A percentile compares a stretch with the other conserved stretches of the same genome.
These are phyloP conservation scores for Coelastrella sp. DNA, from an alignment of 139 green algal species.

Conservation along the genomic window DNA sequence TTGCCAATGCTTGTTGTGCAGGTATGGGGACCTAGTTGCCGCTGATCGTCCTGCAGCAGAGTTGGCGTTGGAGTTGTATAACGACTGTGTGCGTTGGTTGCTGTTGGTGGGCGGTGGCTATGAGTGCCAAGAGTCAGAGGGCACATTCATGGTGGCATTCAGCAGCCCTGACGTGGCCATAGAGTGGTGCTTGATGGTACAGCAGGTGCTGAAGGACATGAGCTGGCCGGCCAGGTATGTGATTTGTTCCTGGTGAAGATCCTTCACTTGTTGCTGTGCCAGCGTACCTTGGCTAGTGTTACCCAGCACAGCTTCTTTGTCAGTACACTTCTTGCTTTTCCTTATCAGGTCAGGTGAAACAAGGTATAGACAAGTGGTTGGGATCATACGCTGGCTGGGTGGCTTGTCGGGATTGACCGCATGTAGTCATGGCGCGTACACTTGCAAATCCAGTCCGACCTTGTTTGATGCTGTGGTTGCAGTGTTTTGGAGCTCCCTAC, in stretches of 20 bases:
- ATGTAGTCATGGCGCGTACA: too few relatives aligned
- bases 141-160: constrained; percentile 78
- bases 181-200: constrained; percentile 72
- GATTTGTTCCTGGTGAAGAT: too few relatives aligned
- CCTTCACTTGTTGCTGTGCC: too few relatives aligned
- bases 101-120: constrained; percentile 57
- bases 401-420: too few relatives aligned
- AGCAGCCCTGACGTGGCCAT: constrained; percentile 56
- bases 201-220: constrained; percentile 71
- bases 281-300: too few relatives aligned
- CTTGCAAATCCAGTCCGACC: too few relatives aligned
- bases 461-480: not conserved
- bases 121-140: constrained; percentile 72
- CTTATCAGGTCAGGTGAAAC: too few relatives aligned
- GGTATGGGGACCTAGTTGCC: constrained; percentile 25
- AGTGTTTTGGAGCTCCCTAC: constrained; percentile 46
- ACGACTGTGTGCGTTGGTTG: constrained; percentile 51
- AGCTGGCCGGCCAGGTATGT: constrained; percentile 44
- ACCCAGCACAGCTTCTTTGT: too few relatives aligned
- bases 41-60: constrained; percentile 35
- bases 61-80: constrained; percentile 54
- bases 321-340: too few relatives aligned
- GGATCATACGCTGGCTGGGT: too few relatives aligned
- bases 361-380: too few relatives aligned
- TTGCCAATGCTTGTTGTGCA: not conserved